A percentile compares a stretch with the other conserved stretches of the same genome.
phyloP scores from a whole-genome alignment of 495 filamentous ascomycete species.

The Trichocladium antarcticum region DNA sequence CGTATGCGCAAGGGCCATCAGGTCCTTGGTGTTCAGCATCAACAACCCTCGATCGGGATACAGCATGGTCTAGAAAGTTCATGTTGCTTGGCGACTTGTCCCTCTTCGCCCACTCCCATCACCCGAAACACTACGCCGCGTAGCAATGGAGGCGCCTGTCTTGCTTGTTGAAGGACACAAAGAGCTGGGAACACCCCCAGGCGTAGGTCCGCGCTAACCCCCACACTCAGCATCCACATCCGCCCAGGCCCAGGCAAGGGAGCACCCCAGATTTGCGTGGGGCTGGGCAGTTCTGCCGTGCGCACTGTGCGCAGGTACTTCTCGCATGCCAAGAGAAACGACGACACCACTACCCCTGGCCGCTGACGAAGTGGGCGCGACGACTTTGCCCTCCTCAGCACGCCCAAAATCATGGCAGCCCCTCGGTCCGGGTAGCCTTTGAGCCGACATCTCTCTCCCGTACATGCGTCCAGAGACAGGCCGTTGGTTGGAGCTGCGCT shows the following conservation, averaged over 20 bases:
- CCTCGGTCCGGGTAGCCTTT: conserved; percentile 3
- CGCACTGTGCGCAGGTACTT: conserved; percentile 27
- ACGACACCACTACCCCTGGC: conserved; percentile 11
- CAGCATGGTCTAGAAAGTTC: no score
- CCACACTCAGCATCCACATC: conserved; percentile 24
- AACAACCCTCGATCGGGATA: no score
- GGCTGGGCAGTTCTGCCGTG: conserved; percentile 4
- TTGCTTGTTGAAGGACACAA: background rate
- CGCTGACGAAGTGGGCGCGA: conserved; percentile 7
- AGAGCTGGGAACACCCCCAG: background rate
- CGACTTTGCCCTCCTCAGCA: conserved; percentile 6
- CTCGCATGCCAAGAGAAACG: conserved; percentile 8
- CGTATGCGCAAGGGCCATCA: no score
- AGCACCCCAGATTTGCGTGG: conserved; percentile 12
- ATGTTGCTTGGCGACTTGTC: no score
- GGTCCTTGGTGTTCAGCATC: no score
- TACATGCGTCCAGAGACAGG: no score
- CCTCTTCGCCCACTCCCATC: no score
- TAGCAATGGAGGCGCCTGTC: background rate
- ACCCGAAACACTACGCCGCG: no score
- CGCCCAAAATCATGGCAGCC: conserved; percentile 14
- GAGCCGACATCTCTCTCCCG: conserved; percentile 8
- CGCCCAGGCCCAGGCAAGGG: conserved; percentile 21
- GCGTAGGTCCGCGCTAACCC: conserved; percentile 23
- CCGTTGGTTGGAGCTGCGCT: background rate